phyloP scores from a whole-genome alignment of 1,139 yeast species.

The Debaryomyces nepalensis region DNA sequence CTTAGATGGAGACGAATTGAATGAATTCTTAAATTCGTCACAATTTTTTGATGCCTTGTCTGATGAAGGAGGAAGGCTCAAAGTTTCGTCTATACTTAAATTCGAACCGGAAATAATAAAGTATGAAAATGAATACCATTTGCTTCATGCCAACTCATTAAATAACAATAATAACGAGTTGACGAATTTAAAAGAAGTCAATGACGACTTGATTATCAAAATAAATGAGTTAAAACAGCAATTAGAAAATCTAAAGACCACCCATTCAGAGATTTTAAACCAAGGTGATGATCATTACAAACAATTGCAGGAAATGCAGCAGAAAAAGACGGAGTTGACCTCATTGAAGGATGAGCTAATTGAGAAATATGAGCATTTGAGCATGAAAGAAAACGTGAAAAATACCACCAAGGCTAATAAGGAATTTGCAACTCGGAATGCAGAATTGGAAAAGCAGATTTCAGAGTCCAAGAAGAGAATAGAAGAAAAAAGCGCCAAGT shows the following conservation, averaged over 20 bases:
- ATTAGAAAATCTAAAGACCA: constrained; percentile 36
- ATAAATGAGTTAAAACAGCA: constrained; percentile 36
- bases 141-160: constrained; percentile 46
- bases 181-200: constrained; percentile 41
- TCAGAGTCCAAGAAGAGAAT: constrained; percentile 26
- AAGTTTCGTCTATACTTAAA: constrained; percentile 24
- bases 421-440: constrained; percentile 44
- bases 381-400: constrained; percentile 50
- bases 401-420: constrained; percentile 52
- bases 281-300: constrained; percentile 39
- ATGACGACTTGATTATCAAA: constrained; percentile 38
- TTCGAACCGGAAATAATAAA: constrained; percentile 39
- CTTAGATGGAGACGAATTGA: constrained; percentile 37
- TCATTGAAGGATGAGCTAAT: constrained; percentile 28
- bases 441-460: constrained; percentile 43
- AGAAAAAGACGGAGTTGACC: constrained; percentile 26
- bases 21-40: constrained; percentile 27
- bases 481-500: constrained; percentile 26
- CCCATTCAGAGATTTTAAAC: constrained; percentile 44
- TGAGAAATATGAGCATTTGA: constrained; percentile 39
- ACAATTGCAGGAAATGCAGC: constrained; percentile 31
- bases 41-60: constrained; percentile 26
- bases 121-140: constrained; percentile 51
- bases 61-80: neutral
- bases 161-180: constrained; percentile 46